Evolutionary conservation across 2,329 filamentous ascomycete species (phyloP).

Genomic region (Seiridium unicorne): DNA sequence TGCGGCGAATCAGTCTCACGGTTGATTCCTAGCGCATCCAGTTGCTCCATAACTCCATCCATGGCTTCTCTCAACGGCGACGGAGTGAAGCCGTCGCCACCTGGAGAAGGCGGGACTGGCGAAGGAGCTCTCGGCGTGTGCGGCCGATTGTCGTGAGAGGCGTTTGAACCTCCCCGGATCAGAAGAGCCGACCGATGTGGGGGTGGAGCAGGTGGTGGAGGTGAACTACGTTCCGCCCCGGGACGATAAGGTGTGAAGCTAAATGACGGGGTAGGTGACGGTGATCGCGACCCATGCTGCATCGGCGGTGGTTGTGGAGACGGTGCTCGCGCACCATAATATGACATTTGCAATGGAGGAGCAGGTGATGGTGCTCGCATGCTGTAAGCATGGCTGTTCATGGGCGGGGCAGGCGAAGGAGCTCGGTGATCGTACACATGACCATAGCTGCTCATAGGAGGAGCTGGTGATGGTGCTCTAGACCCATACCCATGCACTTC

Average conservation of each 20-base stretch:
- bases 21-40: conserved; percentile 78
- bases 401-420: conserved; percentile 34
- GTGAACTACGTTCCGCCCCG: conserved; percentile 42
- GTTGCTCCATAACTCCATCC: conserved; percentile 95
- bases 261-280: conserved; percentile 38
- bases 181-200: conserved; percentile 70
- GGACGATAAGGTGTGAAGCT: conserved; percentile 32
- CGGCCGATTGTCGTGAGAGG: conserved; percentile 37
- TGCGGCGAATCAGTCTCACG: conserved; percentile 55
- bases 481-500: conserved; percentile 16
- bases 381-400: conserved; percentile 18
- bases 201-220: conserved; percentile 78
- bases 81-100: conserved; percentile 70
- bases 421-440: conserved; percentile 15
- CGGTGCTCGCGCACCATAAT: conserved; percentile 28
- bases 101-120: conserved; percentile 67
- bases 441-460: conserved; percentile 22
- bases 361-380: conserved; percentile 32
- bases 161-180: conserved; percentile 24
- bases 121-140: conserved; percentile 57
- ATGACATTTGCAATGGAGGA: conserved; percentile 22
- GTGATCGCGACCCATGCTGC: conserved; percentile 29
- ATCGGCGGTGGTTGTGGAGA: conserved; percentile 36
- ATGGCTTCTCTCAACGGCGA: conserved; percentile 92
- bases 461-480: conserved; percentile 26